phyloP scores from a whole-genome alignment of 768 basidiomycete genomes.

The Mycena amicta region DNA sequence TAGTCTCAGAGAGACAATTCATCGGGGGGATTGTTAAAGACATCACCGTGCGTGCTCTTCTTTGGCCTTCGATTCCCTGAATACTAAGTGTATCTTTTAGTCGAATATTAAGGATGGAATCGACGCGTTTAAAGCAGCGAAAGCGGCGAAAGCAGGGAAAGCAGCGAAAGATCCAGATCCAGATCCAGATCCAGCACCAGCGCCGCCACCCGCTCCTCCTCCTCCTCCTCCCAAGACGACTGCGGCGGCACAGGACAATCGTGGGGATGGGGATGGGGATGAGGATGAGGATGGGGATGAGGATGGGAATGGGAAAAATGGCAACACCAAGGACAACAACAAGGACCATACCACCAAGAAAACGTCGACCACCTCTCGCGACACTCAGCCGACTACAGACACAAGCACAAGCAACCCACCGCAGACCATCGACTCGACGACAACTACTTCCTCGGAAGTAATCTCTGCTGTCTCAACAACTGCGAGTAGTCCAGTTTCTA shows the following conservation, averaged over 20 bases:
- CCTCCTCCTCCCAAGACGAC: background rate
- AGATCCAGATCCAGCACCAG: background rate
- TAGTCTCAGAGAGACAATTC: background rate
- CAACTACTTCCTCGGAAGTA: too few relatives aligned
- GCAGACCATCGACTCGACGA: slow-evolving; percentile 12
- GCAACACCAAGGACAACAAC: background rate
- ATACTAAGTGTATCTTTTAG: background rate
- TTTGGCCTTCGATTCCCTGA: background rate
- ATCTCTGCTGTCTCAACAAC: too few relatives aligned
- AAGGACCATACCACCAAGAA: background rate
- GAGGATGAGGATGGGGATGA: slow-evolving; percentile 9
- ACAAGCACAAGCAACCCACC: background rate
- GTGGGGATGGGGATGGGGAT: slow-evolving; percentile 5
- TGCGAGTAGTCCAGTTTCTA: too few relatives aligned
- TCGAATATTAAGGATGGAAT: background rate
- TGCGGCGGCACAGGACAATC: background rate
- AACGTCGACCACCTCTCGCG: background rate
- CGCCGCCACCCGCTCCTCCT: background rate
- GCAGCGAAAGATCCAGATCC: background rate
- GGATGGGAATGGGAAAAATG: slow-evolving; percentile 3
- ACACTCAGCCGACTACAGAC: background rate
- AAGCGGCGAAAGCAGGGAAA: background rate
- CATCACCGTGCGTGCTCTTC: background rate
- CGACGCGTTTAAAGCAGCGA: background rate
- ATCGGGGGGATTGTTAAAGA: background rate